These are phyloP conservation scores for Hypoxylon sp. DNA, from an alignment of 2,329 filamentous ascomycete species.

Conservation along the genomic window DNA sequence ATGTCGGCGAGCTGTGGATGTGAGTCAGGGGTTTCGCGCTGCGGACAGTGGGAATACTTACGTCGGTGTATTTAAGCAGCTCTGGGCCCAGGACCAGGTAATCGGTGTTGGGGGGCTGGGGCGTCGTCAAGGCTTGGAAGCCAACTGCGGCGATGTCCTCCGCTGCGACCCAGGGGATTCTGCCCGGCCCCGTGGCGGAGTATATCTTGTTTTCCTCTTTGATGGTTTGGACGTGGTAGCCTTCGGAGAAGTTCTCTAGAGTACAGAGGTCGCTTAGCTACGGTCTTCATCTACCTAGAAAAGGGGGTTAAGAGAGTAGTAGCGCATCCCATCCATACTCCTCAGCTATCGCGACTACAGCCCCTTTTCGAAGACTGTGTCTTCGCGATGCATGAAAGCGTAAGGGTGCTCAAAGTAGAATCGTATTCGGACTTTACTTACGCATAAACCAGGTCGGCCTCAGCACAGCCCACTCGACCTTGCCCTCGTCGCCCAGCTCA, in stretches of 20 bases:
- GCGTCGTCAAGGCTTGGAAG: constrained; percentile 55
- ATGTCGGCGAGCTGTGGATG: constrained; percentile 51
- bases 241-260: constrained; percentile 59
- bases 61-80: constrained; percentile 54
- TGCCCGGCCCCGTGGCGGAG: constrained; percentile 58
- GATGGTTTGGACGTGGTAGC: constrained; percentile 49
- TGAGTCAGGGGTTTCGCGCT: neutral
- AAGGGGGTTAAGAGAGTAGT: too few species aligned
- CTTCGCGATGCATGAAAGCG: too few species aligned
- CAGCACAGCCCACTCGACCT: constrained; percentile 58
- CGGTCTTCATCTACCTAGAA: neutral
- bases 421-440: constrained; percentile 47
- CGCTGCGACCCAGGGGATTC: constrained; percentile 61
- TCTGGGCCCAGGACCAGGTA: constrained; percentile 55
- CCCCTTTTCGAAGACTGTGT: too few species aligned
- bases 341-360: neutral
- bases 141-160: constrained; percentile 62
- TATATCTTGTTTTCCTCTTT: constrained; percentile 57
- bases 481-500: constrained; percentile 52
- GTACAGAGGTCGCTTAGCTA: neutral
- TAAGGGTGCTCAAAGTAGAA: too few species aligned
- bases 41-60: constrained; percentile 5
- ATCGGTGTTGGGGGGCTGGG: constrained; percentile 57
- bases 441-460: constrained; percentile 64
- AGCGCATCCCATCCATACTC: too few species aligned